Evolutionary conservation across 1,284 basidiomycete species (phyloP), one percentile per base, ranked within the genome.

Genomic region (Termitomyces sp.): DNA sequence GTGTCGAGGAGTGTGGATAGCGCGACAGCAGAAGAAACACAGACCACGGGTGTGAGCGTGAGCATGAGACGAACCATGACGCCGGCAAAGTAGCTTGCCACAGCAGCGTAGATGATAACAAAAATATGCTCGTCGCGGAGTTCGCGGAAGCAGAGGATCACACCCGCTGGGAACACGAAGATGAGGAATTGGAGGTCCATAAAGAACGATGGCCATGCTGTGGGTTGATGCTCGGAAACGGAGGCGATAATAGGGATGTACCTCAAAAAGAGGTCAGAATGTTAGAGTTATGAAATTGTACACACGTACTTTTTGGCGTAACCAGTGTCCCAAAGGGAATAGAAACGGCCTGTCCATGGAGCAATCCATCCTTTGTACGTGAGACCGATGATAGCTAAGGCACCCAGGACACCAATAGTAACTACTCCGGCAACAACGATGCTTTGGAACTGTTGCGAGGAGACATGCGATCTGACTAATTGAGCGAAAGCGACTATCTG

Each of bases 211-310:
- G 96, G 94, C 97, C 97, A 99, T 39, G 97, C 96, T 9, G 97
- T 99, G 13, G 97, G 97, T 71, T 99, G 97, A 75, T 99, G 97
- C 73, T 99, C 97, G n/a, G 94, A 98, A 19, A 98, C 97, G 19
- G 96, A 98, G 5, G 97, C 97, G 67, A 99, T 98, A 76, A 99
- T 98, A 34, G 95, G 95, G 65, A 98, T 94, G 70, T 94, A 90
- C 68, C 91, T 92, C 64, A 10, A 38, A 58, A 33, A 17, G 55
- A 46, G 53, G 53, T 61, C 28, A 67, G 59, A 34, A 51, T 4
- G 17, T 17, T 13, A n/a, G 33, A 38, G 21, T 39, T 46, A n/a
- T 51, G 38, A 31, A 17, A 41, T 55, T 41, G 28, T 12, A 52
- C 17, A 38, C 28, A 73, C 79, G 50, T 66, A 93, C 90, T 94